A percentile compares a stretch with the other conserved stretches of the same genome.
phyloP scores from a whole-genome alignment of 2,329 filamentous ascomycete genomes.

The Aureobasidium sp. region DNA sequence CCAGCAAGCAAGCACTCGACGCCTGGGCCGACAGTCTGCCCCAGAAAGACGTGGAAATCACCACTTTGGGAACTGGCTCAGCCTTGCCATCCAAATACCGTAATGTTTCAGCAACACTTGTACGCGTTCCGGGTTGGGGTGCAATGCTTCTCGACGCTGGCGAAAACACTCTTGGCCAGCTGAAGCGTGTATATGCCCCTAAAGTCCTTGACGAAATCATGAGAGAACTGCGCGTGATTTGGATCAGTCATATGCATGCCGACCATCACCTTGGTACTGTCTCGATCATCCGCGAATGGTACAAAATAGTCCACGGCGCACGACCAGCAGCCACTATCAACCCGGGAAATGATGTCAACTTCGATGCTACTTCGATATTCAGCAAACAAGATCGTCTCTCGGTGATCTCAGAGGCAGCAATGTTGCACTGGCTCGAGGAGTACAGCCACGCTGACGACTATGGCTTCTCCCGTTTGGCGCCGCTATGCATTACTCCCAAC shows the following conservation, averaged over 20 bases:
- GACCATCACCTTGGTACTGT: conserved; percentile 87
- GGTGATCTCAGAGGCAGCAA: conserved; percentile 61
- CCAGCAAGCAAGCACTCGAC: conserved; percentile 39
- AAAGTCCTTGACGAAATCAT: conserved; percentile 62
- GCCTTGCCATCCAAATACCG: conserved; percentile 85
- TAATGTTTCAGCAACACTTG: conserved; percentile 82
- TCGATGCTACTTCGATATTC: conserved; percentile 22
- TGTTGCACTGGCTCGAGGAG: conserved; percentile 71
- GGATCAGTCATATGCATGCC: conserved; percentile 92
- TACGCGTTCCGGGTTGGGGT: conserved; percentile 77
- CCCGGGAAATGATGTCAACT: conserved; percentile 22
- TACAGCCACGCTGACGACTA: conserved; percentile 71
- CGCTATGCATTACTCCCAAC: conserved; percentile 36
- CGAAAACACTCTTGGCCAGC: conserved; percentile 83
- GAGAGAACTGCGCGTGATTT: conserved; percentile 70
- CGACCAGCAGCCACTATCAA: conserved; percentile 22
- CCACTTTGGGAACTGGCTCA: conserved; percentile 84
- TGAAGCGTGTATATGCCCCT: conserved; percentile 63
- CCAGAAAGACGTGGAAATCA: conserved; percentile 69
- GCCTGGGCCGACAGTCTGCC: conserved; percentile 59
- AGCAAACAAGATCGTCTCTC: conserved; percentile 38
- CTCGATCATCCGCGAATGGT: conserved; percentile 78
- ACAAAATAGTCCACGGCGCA: conserved; percentile 45
- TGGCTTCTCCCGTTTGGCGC: conserved; percentile 55
- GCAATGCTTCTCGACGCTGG: conserved; percentile 86